Conservation (phyloP, 331 rosid genomes). For the Spiraea crenata region DNA sequence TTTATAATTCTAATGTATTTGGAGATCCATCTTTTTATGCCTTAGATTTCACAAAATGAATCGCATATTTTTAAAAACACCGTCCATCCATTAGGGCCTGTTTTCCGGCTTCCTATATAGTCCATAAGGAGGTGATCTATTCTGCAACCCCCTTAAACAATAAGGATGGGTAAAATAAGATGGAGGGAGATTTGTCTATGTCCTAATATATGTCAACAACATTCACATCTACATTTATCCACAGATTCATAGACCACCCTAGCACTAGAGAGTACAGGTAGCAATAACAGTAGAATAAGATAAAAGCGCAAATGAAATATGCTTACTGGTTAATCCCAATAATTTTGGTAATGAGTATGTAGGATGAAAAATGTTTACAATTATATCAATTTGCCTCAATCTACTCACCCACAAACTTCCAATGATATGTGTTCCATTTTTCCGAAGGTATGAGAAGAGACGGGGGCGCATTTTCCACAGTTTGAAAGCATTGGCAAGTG, state of each 20-base stretch:
- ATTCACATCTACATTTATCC: neutral
- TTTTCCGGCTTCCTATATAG: no score
- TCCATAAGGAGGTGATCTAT: neutral
- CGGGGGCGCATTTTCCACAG: conserved; percentile 67
- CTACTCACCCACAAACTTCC: conserved; percentile 79
- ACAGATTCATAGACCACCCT: neutral
- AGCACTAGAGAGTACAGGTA: neutral
- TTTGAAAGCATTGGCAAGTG: conserved; percentile 56
- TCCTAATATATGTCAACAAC: neutral
- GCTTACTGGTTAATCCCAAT: neutral
- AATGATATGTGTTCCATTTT: conserved; percentile 49
- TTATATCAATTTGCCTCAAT: neutral
- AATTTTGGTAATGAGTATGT: neutral
- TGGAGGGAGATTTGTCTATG: neutral
- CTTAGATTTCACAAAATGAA: no score
- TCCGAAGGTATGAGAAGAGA: conserved; percentile 57
- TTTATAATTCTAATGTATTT: no score
- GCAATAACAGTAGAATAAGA: neutral
- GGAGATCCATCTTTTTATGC: no score
- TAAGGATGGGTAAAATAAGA: neutral
- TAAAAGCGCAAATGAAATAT: neutral
- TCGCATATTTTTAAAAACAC: no score
- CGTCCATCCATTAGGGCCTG: no score
- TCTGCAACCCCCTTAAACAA: neutral
- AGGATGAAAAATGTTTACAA: neutral